phyloP scores from a whole-genome alignment of 495 filamentous ascomycete species.

The Penicillium antarcticum region DNA sequence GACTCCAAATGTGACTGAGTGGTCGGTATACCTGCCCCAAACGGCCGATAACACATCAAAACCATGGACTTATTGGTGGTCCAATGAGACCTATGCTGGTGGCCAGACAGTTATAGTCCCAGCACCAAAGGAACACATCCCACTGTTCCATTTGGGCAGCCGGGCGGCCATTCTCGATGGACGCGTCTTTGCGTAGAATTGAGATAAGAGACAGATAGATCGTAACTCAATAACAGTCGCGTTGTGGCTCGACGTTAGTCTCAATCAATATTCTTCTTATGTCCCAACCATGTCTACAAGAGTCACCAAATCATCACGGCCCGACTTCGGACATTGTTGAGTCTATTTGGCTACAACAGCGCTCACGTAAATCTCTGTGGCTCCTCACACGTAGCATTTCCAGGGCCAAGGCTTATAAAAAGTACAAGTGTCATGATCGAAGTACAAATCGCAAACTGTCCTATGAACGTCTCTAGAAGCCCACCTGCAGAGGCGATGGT shows the following conservation, averaged over 20 bases:
- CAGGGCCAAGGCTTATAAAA: no score
- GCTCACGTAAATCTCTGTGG: no score
- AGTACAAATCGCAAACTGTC: no score
- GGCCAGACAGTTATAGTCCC: conserved; percentile 21
- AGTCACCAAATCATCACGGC: not conserved
- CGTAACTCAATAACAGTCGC: no score
- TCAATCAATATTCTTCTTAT: no score
- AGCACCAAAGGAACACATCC: conserved; percentile 24
- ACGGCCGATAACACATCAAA: conserved; percentile 7
- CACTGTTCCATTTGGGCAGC: conserved; percentile 21
- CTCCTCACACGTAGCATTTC: no score
- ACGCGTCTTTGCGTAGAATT: conserved; percentile 13
- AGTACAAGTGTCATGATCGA: no score
- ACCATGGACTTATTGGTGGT: conserved; percentile 31
- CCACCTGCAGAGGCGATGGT: not conserved
- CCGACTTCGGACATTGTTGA: no score
- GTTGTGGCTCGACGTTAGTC: no score
- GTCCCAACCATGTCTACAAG: not conserved
- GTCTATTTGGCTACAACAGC: no score
- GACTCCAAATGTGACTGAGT: conserved; percentile 21
- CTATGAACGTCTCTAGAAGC: no score
- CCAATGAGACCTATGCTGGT: conserved; percentile 23
- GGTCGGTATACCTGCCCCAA: conserved; percentile 28
- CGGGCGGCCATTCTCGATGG: conserved; percentile 19
- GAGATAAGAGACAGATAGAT: not conserved